Evolutionary conservation across 441 rosid species (phyloP), one percentile per base, ranked within the genome.

Genomic region (Erodium moschatum): DNA sequence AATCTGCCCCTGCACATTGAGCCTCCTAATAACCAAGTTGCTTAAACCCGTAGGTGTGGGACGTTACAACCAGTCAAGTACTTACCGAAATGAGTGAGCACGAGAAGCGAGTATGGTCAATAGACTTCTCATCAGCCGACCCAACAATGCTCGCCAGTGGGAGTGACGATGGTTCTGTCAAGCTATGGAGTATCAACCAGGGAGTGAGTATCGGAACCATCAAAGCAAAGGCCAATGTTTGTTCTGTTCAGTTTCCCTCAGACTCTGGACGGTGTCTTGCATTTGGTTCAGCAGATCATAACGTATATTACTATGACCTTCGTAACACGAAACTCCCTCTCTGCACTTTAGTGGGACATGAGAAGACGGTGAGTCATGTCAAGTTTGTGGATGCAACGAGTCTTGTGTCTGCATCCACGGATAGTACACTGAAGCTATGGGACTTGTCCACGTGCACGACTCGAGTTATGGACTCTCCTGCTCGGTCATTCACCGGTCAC

Each of bases 181-280:
- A 91, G 90, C 92, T 91, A 68, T 94, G 99, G 99, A 89, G 87
- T 81, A 89, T 94, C 91, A 91, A 94, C 88, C 97, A 92, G 97
- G 97, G 94, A 65, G 85, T 46, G 29, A 94, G 97, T 78, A 78
- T 90, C 31, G 87, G 91, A 71, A 86, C 96, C 76, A 94, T 94
- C 81, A 83, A 83, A 81, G 88, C 96, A 40, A 91, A 85, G 82
- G 97, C 97, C 73, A 94, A 94, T 76, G 88, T 94, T 24, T 94
- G 97, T 71, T 84, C 91, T 29, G 97, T 94, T 72, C 97, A 95
- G 80, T 95, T 95, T 83, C 96, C 96, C 20, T 73, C 78, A 42
- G 95, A 88, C 75, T 84, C 95, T 6, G 84, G 90, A 63, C 86
- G 91, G 60, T 83, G 80, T 70, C 81, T 95, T 72, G 99, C 96